Evolutionary conservation across 2,329 filamentous ascomycete genomes (phyloP), one percentile per base, ranked within the genome.

Genomic region (Hypoxylon sp.): DNA sequence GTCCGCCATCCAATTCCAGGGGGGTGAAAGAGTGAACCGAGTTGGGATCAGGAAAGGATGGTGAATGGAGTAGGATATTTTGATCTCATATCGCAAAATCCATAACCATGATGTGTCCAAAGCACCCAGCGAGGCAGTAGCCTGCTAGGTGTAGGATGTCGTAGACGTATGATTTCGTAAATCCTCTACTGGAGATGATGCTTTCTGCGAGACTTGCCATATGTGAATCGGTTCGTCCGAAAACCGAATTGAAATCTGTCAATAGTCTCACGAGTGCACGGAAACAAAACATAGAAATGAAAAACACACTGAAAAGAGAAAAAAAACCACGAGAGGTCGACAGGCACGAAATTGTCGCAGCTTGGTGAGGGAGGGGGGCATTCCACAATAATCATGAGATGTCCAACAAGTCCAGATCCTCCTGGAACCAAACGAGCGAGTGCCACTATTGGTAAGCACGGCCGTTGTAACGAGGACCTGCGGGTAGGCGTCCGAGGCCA

Each of bases 71-170:
- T 65, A 60, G 67, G 67, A 74, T 70, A 58, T 65, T 56, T 70
- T 68, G 70, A 72, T 66, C 64, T 72, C 80, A 82, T 85, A 85
- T 85, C 82, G 84, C 85, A 87, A 87, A 86, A 86, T 83, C 80
- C 82, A 82, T 88, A 88, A 88, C 79, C 83, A 87, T 88, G 80
- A 86, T 84, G 82, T 88, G 84, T 88, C 86, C 86, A 88, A 88
- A 83, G 81, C 84, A 82, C 84, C 82, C 81, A 77, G 69, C 79
- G 72, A 82, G 81, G 83, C 81, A 79, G 81, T 83, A 84, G 80
- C 82, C 79, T 79, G 79, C 77, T 78, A 79, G 81, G 83, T 79
- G 82, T 88, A 88, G 85, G 84, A 88, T 88, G 85, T 85, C 81
- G 79, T 80, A 83, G 85, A 85, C 81, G 80, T 80, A 83, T 84